Evolutionary conservation across 2,329 filamentous ascomycete species (phyloP), one percentile per base, ranked within the genome.

Genomic region (Fusarium caatingaense): DNA sequence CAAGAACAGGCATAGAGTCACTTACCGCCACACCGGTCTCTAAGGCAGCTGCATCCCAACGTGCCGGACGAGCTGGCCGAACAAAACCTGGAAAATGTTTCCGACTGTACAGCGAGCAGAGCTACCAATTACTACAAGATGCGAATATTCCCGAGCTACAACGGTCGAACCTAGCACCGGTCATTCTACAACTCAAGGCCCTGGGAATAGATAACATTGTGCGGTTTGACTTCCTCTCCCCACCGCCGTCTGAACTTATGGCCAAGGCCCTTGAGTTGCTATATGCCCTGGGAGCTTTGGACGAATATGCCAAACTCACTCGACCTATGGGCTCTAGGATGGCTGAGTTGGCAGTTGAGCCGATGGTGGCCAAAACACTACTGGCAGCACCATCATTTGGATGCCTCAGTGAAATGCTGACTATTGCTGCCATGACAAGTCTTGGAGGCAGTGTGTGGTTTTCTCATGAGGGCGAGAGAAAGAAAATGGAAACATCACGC

Each of bases 61-160:
- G 96, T 63, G 92, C 94, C 2, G 96, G 96, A 12, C 89, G 96
- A 77, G 95, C 96, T 5, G 96, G 96, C 2, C 89, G 96, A 64
- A 97, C 94, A 2, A 92, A 88, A 72, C 89, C 95, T 0, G 96
- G 96, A 3, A 99, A 98, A 81, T 99, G 96, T 79, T 98, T 94
- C 77, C 89, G 95, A 15, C 85, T 99, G 0, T 99, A 97, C 79
- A 97, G 94, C 0, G 93, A 98, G 80, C 82, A 88, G 21, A 85
- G 87, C 4, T 97, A 90, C 76, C 82, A 87, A 37, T 66, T 70
- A 5, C 83, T 99, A 7, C 85, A 89, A 1, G 90, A 92, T 63
- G 86, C 89, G 28, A 97, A 93, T 12, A 84, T 93, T 4, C 96
- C 96, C 0, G 96, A 99, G 78, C 94, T 98, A 32, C 94, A 98